Evolutionary conservation across 73 alveolate species (phyloP), one percentile per base, ranked within the genome.

Genomic region (Paramecium bursaria): DNA sequence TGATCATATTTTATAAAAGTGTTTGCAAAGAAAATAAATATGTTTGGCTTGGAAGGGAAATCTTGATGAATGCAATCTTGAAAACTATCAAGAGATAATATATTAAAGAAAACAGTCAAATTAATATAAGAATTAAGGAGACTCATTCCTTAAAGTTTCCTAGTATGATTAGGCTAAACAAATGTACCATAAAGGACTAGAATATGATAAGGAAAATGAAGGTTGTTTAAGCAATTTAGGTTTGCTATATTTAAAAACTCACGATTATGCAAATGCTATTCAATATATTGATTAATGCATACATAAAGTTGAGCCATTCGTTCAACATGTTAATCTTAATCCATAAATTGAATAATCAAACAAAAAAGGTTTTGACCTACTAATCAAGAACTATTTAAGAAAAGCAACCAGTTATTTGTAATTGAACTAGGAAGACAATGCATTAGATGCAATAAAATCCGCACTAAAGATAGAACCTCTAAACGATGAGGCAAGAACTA

Each of bases 401-500:
- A 75, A 50, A 27, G 74, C 88, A 17, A 75, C 48, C 25, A 47
- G 77, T 15, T 61, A 46, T 50, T 27, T 50, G 22, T 33, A 75
- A 52, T 27, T 75, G 35, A 75, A 75, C 14, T 29, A 51, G 30
- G 39, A 50, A 26, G 35, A 75, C 11, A 76, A 75, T 33, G 76
- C 88, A 1, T 50, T 75, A 31, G 49, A 50, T 11, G 19, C 79
- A 30, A 55, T 75, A 17, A 75, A 75, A 35, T 42, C 48, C 27
- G 88, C 88, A 3, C 22, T 75, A 23, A 17, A 49, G 30, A 75
- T 75, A 11, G 74, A 75, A 25, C 77, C 48, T 17, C 48, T 49
- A 13, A 75, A 75, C 15, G 39, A 50, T 3, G 88, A 75, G 21
- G 88, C 88, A 13, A 75, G 74, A 50, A 52, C 33, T 13, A 75